Conservation (phyloP, 805 yeast species). For the Scheffersomyces spartinae region DNA sequence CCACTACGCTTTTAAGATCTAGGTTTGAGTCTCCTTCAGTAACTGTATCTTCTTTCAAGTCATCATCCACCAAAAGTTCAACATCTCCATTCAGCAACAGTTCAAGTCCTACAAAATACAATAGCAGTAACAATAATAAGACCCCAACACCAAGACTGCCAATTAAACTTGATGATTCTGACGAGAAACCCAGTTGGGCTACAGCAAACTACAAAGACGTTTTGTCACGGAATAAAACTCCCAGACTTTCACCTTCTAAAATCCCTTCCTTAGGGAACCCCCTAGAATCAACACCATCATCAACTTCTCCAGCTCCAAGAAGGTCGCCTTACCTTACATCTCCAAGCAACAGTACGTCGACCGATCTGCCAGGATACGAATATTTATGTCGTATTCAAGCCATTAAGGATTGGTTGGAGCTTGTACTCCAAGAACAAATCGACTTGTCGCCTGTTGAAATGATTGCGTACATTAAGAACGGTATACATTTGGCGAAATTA, state of each 20-base stretch:
- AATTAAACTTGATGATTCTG: constrained; percentile 2
- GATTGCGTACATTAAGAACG: constrained; percentile 64
- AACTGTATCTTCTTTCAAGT: constrained; percentile 31
- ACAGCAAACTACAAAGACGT: constrained; percentile 10
- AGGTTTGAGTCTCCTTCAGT: constrained; percentile 31
- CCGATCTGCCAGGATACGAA: constrained; percentile 44
- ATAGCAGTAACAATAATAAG: too few species aligned
- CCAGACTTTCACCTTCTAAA: constrained; percentile 7
- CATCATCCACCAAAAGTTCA: constrained; percentile 15
- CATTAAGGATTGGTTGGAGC: constrained; percentile 73
- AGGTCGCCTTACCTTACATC: constrained; percentile 14
- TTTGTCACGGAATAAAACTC: constrained; percentile 5
- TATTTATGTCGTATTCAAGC: constrained; percentile 72
- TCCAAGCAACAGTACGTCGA: constrained; percentile 17
- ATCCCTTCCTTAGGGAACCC: too few species aligned
- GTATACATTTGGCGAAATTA: constrained; percentile 73
- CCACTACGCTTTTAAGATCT: constrained; percentile 16
- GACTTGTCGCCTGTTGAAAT: constrained; percentile 45
- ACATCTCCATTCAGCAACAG: constrained; percentile 10
- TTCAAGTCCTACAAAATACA: constrained; percentile 8
- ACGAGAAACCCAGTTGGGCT: constrained; percentile 13
- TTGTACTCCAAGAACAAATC: constrained; percentile 44
- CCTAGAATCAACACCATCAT: constrained; percentile 5
- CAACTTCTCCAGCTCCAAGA: constrained; percentile 2
- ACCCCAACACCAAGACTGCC: constrained; percentile 3